Conservation (phyloP, 352 stramenopile species). For the Halophytophthora polymorphica region DNA sequence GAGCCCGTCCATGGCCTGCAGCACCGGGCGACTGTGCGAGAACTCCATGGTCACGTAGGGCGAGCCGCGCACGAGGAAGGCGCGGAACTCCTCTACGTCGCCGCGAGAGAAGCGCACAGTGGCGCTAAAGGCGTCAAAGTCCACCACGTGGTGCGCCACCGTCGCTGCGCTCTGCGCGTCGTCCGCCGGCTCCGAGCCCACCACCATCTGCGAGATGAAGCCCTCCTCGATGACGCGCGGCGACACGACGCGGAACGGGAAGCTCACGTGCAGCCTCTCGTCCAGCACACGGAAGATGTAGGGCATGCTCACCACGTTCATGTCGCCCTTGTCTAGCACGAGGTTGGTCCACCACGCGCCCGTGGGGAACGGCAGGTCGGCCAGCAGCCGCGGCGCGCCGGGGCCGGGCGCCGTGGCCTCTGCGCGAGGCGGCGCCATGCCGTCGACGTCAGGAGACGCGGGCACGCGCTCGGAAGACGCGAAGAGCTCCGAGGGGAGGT, state of each 20-base stretch:
- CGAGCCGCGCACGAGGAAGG: slow-evolving; percentile 71
- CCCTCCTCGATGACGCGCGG: slow-evolving; percentile 57
- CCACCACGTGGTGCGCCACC: slow-evolving; percentile 50
- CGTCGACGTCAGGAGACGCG: background rate
- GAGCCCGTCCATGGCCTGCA: slow-evolving; percentile 55
- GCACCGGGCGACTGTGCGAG: slow-evolving; percentile 37
- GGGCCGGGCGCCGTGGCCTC: background rate
- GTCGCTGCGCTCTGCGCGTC: slow-evolving; percentile 7
- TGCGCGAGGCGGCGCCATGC: background rate
- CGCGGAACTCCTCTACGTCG: slow-evolving; percentile 38
- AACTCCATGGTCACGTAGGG: slow-evolving; percentile 81
- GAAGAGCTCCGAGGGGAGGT: slow-evolving; percentile 49
- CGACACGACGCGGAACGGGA: slow-evolving; percentile 77
- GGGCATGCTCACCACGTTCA: slow-evolving; percentile 58
- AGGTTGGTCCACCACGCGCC: slow-evolving; percentile 83
- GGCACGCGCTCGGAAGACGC: slow-evolving; percentile 38
- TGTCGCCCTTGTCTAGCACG: slow-evolving; percentile 60
- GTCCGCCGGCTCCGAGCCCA: slow-evolving; percentile 25
- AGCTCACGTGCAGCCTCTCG: slow-evolving; percentile 65
- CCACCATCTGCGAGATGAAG: slow-evolving; percentile 65
- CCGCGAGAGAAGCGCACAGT: slow-evolving; percentile 53
- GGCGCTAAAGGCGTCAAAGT: slow-evolving; percentile 69
- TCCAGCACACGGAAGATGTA: slow-evolving; percentile 58
- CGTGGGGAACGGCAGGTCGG: slow-evolving; percentile 69
- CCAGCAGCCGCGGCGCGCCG: slow-evolving; percentile 19